A percentile compares a stretch with the other conserved stretches of the same genome.
These are phyloP conservation scores for Ustilago trichophora DNA, from an alignment of 1,284 basidiomycete species.

Conservation along the genomic window DNA sequence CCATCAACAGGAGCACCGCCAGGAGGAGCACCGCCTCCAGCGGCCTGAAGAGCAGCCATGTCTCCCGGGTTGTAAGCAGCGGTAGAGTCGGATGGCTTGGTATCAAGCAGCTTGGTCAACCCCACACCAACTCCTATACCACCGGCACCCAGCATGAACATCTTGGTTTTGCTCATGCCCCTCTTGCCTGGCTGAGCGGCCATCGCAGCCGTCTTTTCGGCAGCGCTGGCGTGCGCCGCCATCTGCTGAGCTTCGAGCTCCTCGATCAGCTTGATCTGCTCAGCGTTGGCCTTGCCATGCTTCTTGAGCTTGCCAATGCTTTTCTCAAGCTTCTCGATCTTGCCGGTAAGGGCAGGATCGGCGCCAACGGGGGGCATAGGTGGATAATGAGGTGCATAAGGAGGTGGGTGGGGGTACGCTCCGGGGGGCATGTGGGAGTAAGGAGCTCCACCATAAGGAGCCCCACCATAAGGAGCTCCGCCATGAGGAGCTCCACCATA, in stretches of 20 bases:
- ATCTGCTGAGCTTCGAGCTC: constrained; percentile 18
- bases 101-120: constrained; percentile 23
- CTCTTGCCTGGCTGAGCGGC: too few species aligned
- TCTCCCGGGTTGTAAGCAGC: constrained; percentile 15
- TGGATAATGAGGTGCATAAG: too few species aligned
- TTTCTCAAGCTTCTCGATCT: too few species aligned
- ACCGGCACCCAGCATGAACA: constrained; percentile 3
- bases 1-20: constrained; percentile 17
- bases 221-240: neutral
- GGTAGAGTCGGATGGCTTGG: constrained; percentile 28
- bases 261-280: constrained; percentile 24
- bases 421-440: too few species aligned
- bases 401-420: too few species aligned
- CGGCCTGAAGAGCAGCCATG: constrained; percentile 18
- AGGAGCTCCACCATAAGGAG: too few species aligned
- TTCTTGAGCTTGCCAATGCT: constrained; percentile 4
- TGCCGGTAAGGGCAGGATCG: too few species aligned
- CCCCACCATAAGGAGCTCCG: too few species aligned
- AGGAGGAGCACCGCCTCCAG: constrained; percentile 15
- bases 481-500: too few species aligned
- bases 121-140: constrained; percentile 1
- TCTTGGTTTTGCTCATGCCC: constrained; percentile 2
- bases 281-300: neutral
- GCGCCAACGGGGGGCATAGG: too few species aligned
- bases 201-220: neutral